Evolutionary conservation across 179 eudicot species (phyloP).

Genomic region (Beta lomatogona): DNA sequence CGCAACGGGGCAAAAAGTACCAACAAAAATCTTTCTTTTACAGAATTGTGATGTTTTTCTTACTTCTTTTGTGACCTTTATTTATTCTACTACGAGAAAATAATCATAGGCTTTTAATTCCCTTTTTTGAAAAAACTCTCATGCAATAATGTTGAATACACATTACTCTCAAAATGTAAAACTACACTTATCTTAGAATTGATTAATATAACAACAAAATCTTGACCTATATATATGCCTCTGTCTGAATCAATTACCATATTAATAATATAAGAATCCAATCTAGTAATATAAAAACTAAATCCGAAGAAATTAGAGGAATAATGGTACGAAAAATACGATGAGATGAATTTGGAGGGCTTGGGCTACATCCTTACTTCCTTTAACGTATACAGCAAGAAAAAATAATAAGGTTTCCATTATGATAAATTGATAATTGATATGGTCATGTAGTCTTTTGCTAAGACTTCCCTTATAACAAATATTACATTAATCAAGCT

Average conservation of each 20-base stretch:
- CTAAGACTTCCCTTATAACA: not conserved
- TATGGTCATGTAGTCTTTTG: not conserved
- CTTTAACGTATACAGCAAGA: too few relatives aligned
- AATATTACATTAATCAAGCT: slow-evolving; percentile 11
- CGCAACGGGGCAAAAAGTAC: not conserved
- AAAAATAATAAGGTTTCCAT: not conserved
- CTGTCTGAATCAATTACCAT: too few relatives aligned
- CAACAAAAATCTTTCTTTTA: not conserved
- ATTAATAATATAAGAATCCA: too few relatives aligned
- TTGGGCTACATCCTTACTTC: too few relatives aligned
- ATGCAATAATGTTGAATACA: not conserved
- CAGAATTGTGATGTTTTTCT: not conserved
- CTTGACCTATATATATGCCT: too few relatives aligned
- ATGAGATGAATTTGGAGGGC: too few relatives aligned
- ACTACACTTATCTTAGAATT: too few relatives aligned
- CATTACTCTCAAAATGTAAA: not conserved
- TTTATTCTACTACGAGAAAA: not conserved
- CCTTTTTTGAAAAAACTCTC: not conserved
- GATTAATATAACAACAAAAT: too few relatives aligned
- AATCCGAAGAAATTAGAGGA: too few relatives aligned
- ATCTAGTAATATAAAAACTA: too few relatives aligned
- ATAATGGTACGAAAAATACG: too few relatives aligned
- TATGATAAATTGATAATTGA: not conserved
- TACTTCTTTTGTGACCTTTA: not conserved
- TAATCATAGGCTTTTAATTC: not conserved